A percentile compares a stretch with the other conserved stretches of the same genome.
phyloP scores from a whole-genome alignment of 352 stramenopile genomes.

The Globisporangium nagaii region DNA sequence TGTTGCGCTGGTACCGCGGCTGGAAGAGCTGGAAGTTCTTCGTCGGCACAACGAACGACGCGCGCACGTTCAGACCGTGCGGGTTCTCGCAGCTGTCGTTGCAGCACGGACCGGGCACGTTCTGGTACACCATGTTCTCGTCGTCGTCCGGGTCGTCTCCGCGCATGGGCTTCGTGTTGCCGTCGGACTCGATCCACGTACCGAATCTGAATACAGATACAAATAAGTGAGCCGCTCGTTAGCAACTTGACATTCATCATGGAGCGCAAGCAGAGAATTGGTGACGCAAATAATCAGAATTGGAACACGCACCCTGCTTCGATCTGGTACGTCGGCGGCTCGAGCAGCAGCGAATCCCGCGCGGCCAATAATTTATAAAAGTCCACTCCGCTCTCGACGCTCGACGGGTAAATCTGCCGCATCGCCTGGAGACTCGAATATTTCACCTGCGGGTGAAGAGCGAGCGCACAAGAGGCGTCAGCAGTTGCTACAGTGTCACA shows the following conservation, averaged over 20 bases:
- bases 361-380: constrained; percentile 78
- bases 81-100: constrained; percentile 83
- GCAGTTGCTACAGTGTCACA: no score
- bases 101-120: constrained; percentile 67
- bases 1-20: constrained; percentile 83
- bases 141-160: constrained; percentile 65
- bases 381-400: constrained; percentile 53
- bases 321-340: constrained; percentile 80
- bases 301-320: constrained; percentile 47
- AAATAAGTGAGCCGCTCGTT: no score
- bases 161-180: constrained; percentile 74
- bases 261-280: neutral
- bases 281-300: neutral
- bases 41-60: constrained; percentile 72
- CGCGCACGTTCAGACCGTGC: constrained; percentile 69
- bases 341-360: constrained; percentile 66
- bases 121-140: constrained; percentile 65
- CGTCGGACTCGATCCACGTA: constrained; percentile 79
- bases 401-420: constrained; percentile 68
- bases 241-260: no score
- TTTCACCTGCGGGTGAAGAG: constrained; percentile 43
- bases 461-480: no score
- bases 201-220: constrained; percentile 33
- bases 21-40: constrained; percentile 81
- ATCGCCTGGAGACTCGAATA: constrained; percentile 72